phyloP scores from a whole-genome alignment of 768 basidiomycete species.

The Pisolithus tinctorius region DNA sequence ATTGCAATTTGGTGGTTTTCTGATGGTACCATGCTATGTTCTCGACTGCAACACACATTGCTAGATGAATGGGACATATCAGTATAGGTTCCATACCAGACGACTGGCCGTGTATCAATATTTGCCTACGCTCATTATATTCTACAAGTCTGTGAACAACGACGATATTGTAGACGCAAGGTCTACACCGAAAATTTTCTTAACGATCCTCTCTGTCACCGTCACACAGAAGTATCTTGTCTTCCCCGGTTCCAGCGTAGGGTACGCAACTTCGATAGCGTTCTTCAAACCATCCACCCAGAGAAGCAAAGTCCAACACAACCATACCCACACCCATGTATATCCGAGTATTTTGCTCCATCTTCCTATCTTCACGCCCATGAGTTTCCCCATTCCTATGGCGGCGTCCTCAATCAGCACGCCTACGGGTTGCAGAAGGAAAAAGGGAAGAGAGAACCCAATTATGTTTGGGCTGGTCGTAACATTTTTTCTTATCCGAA shows the following conservation, averaged over 20 bases:
- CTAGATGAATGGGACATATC: too few species aligned
- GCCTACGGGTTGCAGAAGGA: not conserved
- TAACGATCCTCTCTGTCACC: not conserved
- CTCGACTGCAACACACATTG: too few species aligned
- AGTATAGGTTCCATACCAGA: too few species aligned
- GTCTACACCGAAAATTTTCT: not conserved
- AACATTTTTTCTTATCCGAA: not conserved
- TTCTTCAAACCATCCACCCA: not conserved
- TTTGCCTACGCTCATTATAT: too few species aligned
- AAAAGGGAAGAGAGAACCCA: not conserved
- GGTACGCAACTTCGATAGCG: not conserved
- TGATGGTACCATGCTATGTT: too few species aligned
- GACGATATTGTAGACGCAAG: not conserved
- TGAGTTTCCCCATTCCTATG: not conserved
- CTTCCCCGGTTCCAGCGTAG: not conserved
- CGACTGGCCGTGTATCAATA: too few species aligned
- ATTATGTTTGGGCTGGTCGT: not conserved
- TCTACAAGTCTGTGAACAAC: not conserved
- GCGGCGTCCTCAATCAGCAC: not conserved
- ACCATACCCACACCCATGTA: not conserved
- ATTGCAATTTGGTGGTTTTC: too few species aligned
- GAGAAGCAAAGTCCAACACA: not conserved
- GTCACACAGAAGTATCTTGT: not conserved
- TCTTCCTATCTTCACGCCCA: not conserved
- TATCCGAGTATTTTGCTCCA: not conserved